Conservation (phyloP, 768 basidiomycete genomes). For the Termitomyces sp. region DNA sequence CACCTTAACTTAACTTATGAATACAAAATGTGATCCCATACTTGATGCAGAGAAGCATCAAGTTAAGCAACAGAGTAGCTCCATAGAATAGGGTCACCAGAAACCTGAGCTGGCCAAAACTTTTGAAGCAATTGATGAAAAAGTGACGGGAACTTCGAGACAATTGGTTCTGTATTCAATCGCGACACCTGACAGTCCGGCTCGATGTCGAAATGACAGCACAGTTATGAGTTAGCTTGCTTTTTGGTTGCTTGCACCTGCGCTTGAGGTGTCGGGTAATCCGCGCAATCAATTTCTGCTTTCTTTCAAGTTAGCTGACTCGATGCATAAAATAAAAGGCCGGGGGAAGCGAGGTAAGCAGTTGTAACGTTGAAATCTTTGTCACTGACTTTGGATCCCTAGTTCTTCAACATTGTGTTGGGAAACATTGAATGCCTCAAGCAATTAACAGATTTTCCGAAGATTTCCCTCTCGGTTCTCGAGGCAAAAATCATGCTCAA, state of each 20-base stretch:
- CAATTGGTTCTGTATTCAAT: no score
- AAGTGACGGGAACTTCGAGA: neutral
- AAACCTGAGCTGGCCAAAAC: neutral
- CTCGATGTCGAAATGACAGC: neutral
- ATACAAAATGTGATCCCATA: neutral
- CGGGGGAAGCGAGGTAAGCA: no score
- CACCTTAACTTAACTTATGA: neutral
- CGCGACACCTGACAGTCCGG: neutral
- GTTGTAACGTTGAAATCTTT: no score
- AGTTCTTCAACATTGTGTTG: no score
- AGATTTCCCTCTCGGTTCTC: no score
- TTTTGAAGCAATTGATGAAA: neutral
- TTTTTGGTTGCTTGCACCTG: constrained; percentile 43
- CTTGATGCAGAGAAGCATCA: neutral
- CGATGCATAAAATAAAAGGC: no score
- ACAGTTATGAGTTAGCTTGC: constrained; percentile 36
- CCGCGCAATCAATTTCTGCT: no score
- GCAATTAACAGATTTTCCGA: no score
- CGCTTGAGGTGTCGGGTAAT: constrained; percentile 17
- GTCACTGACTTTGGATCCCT: no score
- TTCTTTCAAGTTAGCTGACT: no score
- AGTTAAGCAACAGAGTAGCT: neutral
- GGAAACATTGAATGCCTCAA: no score
- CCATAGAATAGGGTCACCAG: neutral
- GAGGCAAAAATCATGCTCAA: no score